phyloP scores from a whole-genome alignment of 2,329 filamentous ascomycete genomes.

The Capronia coronata region DNA sequence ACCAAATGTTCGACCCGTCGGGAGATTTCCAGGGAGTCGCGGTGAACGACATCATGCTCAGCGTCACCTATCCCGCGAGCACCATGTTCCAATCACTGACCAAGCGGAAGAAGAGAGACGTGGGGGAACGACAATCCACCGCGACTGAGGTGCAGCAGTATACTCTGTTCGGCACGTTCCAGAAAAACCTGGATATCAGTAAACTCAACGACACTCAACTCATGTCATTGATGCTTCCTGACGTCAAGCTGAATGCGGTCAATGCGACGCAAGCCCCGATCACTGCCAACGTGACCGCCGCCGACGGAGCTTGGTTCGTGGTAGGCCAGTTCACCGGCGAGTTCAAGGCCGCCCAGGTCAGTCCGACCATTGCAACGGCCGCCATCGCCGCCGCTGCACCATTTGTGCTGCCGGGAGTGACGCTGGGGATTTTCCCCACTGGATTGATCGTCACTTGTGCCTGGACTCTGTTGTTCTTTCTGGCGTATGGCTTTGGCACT shows the following conservation, averaged over 20 bases:
- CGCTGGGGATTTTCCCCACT: conserved; percentile 31
- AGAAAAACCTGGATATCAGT: conserved; percentile 26
- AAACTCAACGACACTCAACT: conserved; percentile 31
- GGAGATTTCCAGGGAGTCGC: conserved; percentile 41
- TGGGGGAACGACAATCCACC: conserved; percentile 13
- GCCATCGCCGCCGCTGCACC: conserved; percentile 28
- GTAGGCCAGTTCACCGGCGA: conserved; percentile 31
- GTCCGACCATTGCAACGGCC: conserved; percentile 24
- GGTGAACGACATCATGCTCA: conserved; percentile 30
- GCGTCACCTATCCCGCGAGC: conserved; percentile 28
- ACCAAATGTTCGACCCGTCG: conserved; percentile 57
- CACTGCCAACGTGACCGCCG: conserved; percentile 31
- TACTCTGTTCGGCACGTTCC: conserved; percentile 32
- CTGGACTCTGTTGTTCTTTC: conserved; percentile 33
- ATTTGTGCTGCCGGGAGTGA: conserved; percentile 33
- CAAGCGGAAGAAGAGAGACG: conserved; percentile 20
- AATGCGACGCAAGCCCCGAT: conserved; percentile 21
- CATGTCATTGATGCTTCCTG: conserved; percentile 33
- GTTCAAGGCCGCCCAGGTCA: conserved; percentile 25
- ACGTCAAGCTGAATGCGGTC: conserved; percentile 32
- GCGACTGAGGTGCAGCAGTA: conserved; percentile 33
- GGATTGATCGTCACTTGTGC: conserved; percentile 32
- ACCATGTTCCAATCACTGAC: conserved; percentile 25
- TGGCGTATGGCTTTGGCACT: conserved; percentile 33
- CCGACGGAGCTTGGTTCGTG: conserved; percentile 35